Evolutionary conservation across 1,284 basidiomycete genomes (phyloP).

Genomic region (Meira miltonrushii): DNA sequence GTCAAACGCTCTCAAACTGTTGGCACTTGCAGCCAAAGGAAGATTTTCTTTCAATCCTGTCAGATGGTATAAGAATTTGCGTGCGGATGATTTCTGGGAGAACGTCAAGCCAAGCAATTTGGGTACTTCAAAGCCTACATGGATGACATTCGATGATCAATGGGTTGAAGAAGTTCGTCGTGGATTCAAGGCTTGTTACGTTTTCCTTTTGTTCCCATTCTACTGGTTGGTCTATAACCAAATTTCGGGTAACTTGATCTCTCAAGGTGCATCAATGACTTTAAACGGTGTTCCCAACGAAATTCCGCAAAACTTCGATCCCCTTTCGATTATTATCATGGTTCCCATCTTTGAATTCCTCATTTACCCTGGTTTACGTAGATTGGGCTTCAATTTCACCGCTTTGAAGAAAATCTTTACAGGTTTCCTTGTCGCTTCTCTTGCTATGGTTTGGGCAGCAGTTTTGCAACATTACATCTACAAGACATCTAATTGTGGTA

Average conservation of each 20-base stretch:
- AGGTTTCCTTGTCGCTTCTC: slow-evolving; percentile 61
- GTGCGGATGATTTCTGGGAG: slow-evolving; percentile 71
- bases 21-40: slow-evolving; percentile 44
- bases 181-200: slow-evolving; percentile 75
- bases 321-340: slow-evolving; percentile 58
- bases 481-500: slow-evolving; percentile 58
- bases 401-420: slow-evolving; percentile 61
- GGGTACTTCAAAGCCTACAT: slow-evolving; percentile 47
- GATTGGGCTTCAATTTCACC: slow-evolving; percentile 63
- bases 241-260: slow-evolving; percentile 66
- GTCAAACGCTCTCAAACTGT: slow-evolving; percentile 56
- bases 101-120: slow-evolving; percentile 63
- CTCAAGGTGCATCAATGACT: slow-evolving; percentile 55
- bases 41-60: slow-evolving; percentile 53
- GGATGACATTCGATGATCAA: slow-evolving; percentile 57
- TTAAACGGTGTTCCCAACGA: slow-evolving; percentile 73
- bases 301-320: slow-evolving; percentile 72
- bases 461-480: slow-evolving; percentile 61
- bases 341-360: slow-evolving; percentile 55
- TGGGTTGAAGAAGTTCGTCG: slow-evolving; percentile 76
- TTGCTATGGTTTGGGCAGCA: slow-evolving; percentile 62
- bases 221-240: slow-evolving; percentile 57
- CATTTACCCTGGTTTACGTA: slow-evolving; percentile 71
- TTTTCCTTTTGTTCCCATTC: slow-evolving; percentile 68
- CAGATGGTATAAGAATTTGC: slow-evolving; percentile 45